Percentiles rank a stretch among this genome's conserved stretches.
Conservation (phyloP, 805 yeast genomes). For the Tetrapisispora namnaoensis region DNA sequence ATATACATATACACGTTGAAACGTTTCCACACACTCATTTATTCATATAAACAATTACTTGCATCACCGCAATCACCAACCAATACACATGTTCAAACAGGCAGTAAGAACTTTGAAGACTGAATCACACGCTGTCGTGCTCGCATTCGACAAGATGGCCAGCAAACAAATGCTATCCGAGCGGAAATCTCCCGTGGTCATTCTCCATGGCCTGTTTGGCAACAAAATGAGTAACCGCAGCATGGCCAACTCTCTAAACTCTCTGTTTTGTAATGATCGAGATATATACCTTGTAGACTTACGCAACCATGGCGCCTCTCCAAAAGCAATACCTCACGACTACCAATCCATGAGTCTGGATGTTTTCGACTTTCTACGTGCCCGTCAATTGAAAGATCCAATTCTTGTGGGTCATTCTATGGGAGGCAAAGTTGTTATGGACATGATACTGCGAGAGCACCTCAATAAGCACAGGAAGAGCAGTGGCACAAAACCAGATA, state of each 20-base stretch:
- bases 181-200: conserved; percentile 35
- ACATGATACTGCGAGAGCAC: conserved; percentile 61
- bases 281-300: conserved; percentile 66
- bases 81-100: background rate
- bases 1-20: too few species aligned
- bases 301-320: conserved; percentile 90
- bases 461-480: conserved; percentile 16
- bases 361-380: conserved; percentile 59
- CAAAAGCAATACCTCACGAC: conserved; percentile 60
- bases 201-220: conserved; percentile 88
- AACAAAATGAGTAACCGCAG: conserved; percentile 69
- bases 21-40: too few species aligned
- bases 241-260: conserved; percentile 54
- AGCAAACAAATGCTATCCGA: background rate
- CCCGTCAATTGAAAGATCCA: conserved; percentile 35
- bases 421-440: conserved; percentile 96
- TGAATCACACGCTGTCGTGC: background rate
- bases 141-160: background rate
- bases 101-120: background rate
- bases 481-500: too few species aligned
- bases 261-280: conserved; percentile 32
- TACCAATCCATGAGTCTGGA: conserved; percentile 79
- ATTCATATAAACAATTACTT: background rate
- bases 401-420: conserved; percentile 73
- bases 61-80: background rate